Percentiles rank a stretch among this genome's conserved stretches.
Evolutionary conservation across 768 basidiomycete genomes (phyloP).

Genomic region (Tulasnella sp.): DNA sequence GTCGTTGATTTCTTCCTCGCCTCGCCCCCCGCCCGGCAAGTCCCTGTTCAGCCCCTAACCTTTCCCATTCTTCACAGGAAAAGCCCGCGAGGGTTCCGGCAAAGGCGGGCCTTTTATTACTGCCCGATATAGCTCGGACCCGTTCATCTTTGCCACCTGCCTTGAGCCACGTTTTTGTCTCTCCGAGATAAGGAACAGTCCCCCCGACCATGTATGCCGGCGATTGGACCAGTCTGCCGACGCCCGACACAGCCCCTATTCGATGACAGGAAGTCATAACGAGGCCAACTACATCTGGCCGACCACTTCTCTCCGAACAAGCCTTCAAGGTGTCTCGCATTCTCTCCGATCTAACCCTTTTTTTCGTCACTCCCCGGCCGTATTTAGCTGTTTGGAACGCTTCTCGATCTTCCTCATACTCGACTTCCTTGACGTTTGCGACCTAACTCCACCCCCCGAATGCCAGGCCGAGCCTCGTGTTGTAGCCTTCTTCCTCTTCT

Average conservation of each 20-base stretch:
- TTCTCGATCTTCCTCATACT: background rate
- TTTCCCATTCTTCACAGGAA: background rate
- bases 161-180: background rate
- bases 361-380: background rate
- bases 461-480: slow-evolving; percentile 7
- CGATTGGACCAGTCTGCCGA: background rate
- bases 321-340: background rate
- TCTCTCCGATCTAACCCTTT: background rate
- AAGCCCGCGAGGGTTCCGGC: background rate
- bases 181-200: background rate
- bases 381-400: slow-evolving; percentile 5
- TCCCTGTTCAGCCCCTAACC: background rate
- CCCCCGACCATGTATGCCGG: background rate
- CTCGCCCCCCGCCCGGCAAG: background rate
- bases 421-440: background rate
- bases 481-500: background rate
- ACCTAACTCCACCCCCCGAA: slow-evolving; percentile 9
- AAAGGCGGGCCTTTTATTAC: background rate
- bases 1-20: background rate
- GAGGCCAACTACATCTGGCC: background rate
- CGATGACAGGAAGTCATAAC: background rate
- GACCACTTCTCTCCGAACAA: slow-evolving; percentile 4
- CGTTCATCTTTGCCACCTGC: background rate
- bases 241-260: background rate
- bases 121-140: background rate